A percentile compares a stretch with the other conserved stretches of the same genome.
These are phyloP conservation scores for Alternaria tenuissima DNA, from an alignment of 2,329 filamentous ascomycete genomes.

Conservation along the genomic window DNA sequence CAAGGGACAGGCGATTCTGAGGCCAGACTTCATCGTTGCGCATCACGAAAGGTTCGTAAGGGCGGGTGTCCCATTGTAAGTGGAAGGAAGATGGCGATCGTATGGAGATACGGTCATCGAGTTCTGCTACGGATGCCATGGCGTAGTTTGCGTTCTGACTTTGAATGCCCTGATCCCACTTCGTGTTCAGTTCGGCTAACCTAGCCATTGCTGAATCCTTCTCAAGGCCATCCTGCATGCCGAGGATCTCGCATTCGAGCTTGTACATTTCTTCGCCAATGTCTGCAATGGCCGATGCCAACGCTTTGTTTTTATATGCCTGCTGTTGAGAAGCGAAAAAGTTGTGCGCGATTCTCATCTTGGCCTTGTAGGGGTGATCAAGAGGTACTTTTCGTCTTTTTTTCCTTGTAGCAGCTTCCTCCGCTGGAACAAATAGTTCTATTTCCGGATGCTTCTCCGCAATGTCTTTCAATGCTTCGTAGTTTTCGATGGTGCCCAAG, in stretches of 20 bases:
- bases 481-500: conserved; percentile 16
- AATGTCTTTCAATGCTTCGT: conserved; percentile 14
- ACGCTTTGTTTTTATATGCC: conserved; percentile 6
- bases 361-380: conserved; percentile 17
- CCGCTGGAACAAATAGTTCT: conserved; percentile 5
- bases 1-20: conserved; percentile 62
- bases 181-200: conserved; percentile 51
- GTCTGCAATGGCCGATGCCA: conserved; percentile 30
- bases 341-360: background rate
- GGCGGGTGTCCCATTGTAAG: conserved; percentile 71
- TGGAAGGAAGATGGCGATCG: conserved; percentile 29
- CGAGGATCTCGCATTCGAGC: conserved; percentile 38
- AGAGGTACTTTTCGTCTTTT: background rate
- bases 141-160: conserved; percentile 12
- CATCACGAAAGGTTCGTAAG: conserved; percentile 72
- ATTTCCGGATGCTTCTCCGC: conserved; percentile 24
- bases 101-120: conserved; percentile 43
- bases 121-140: conserved; percentile 15
- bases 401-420: background rate
- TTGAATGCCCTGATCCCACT: conserved; percentile 14
- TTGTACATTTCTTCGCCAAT: conserved; percentile 39
- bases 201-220: conserved; percentile 43
- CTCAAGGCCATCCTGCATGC: conserved; percentile 28
- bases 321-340: too few species aligned
- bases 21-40: conserved; percentile 72